Evolutionary conservation across 2,329 filamentous ascomycete species (phyloP).

Genomic region (Fonsecaea erecta): DNA sequence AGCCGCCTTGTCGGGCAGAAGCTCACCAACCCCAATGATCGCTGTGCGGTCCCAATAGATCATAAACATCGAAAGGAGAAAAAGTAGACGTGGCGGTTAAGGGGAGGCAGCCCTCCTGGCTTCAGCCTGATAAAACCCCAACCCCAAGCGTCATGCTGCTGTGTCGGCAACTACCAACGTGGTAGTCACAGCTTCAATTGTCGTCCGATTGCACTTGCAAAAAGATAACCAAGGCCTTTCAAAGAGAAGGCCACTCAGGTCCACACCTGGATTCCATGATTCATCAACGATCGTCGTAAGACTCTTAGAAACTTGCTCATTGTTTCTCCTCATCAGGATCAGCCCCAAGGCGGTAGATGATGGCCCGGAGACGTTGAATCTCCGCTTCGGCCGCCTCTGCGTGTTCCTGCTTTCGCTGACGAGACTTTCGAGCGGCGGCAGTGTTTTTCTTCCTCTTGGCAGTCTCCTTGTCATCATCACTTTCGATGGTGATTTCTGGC

Average conservation of each 20-base stretch:
- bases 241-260: neutral
- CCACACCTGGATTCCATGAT: neutral
- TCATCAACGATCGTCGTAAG: slow-evolving; percentile 1
- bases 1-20: neutral
- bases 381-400: slow-evolving; percentile 69
- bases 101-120: slow-evolving; percentile 34
- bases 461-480: slow-evolving; percentile 72
- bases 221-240: slow-evolving; percentile 1
- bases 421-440: slow-evolving; percentile 83
- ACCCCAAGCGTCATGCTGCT: slow-evolving; percentile 36
- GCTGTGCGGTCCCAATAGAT: slow-evolving; percentile 18
- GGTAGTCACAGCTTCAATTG: slow-evolving; percentile 31
- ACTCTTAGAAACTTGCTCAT: slow-evolving; percentile 4
- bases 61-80: slow-evolving; percentile 14
- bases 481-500: slow-evolving; percentile 71
- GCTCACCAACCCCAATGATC: slow-evolving; percentile 32
- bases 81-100: slow-evolving; percentile 30
- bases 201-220: slow-evolving; percentile 27
- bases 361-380: slow-evolving; percentile 34
- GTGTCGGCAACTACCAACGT: slow-evolving; percentile 18
- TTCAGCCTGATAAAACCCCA: slow-evolving; percentile 30
- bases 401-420: slow-evolving; percentile 77
- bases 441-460: slow-evolving; percentile 91
- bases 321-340: slow-evolving; percentile 31
- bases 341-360: slow-evolving; percentile 36